Conservation (phyloP, 768 basidiomycete genomes). For the Termitomyces sp. region DNA sequence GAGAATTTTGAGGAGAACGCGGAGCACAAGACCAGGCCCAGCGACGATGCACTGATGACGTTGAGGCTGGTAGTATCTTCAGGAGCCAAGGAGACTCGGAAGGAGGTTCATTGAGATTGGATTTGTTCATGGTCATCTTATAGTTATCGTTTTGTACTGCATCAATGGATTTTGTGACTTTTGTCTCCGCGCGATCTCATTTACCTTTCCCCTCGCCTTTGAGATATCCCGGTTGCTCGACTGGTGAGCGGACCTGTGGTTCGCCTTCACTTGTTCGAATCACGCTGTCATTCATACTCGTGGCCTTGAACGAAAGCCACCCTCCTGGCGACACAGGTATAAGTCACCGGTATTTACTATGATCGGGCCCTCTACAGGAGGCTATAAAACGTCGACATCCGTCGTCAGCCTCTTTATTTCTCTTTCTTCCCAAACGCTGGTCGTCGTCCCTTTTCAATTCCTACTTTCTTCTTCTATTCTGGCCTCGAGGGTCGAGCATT, state of each 20-base stretch:
- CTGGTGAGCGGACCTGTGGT: no score
- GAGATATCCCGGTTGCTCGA: no score
- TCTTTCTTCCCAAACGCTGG: slow-evolving; percentile 16
- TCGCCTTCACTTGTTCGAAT: no score
- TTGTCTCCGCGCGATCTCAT: no score
- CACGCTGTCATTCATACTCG: no score
- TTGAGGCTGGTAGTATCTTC: slow-evolving; percentile 14
- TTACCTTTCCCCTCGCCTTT: no score
- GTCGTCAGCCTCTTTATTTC: slow-evolving; percentile 15
- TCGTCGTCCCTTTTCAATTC: slow-evolving; percentile 11
- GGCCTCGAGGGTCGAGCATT: slow-evolving; percentile 8
- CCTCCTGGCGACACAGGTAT: no score
- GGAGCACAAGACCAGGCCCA: background rate
- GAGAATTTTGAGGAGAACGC: slow-evolving; percentile 1
- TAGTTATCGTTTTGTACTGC: background rate
- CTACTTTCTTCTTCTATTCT: background rate
- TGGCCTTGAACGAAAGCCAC: no score
- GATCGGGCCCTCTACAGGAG: slow-evolving; percentile 1
- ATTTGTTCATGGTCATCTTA: background rate
- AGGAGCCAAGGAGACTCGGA: background rate
- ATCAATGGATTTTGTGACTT: background rate
- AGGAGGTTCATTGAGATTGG: background rate
- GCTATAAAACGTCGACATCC: slow-evolving; percentile 3
- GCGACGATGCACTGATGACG: slow-evolving; percentile 11
- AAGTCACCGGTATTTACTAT: background rate